phyloP scores from a whole-genome alignment of 768 basidiomycete genomes.

The Roridomyces roridus region DNA sequence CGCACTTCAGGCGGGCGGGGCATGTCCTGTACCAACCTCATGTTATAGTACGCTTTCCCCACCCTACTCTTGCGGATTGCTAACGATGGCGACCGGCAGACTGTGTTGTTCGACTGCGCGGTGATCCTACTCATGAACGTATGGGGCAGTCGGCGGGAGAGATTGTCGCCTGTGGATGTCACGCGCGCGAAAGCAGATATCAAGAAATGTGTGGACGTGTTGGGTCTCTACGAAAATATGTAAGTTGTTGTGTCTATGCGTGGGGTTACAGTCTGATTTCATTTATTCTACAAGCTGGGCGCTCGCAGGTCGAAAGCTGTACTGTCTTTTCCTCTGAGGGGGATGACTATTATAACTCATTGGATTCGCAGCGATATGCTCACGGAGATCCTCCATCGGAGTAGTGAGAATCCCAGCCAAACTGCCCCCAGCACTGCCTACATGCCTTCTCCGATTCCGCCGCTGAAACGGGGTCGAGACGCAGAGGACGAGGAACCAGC shows the following conservation, averaged over 20 bases:
- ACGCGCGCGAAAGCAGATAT: slow-evolving; percentile 6
- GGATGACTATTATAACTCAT: background rate
- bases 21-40: slow-evolving; percentile 34
- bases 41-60: slow-evolving; percentile 5
- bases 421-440: too few species aligned
- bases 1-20: background rate
- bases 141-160: background rate
- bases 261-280: too few species aligned
- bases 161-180: background rate
- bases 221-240: slow-evolving; percentile 11
- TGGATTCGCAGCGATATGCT: background rate
- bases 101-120: slow-evolving; percentile 10
- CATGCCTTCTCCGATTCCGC: background rate
- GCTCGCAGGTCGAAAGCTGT: slow-evolving; percentile 10
- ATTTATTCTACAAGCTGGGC: slow-evolving; percentile 2
- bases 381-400: slow-evolving; percentile 14
- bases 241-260: too few species aligned
- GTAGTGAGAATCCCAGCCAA: background rate
- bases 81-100: background rate
- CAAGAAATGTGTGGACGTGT: slow-evolving; percentile 11
- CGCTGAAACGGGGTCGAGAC: slow-evolving; percentile 1
- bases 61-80: background rate
- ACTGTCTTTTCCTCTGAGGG: background rate
- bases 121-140: slow-evolving; percentile 14
- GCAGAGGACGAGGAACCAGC: background rate